Evolutionary conservation across 2,329 filamentous ascomycete genomes (phyloP), one percentile per base, ranked within the genome.

Genomic region (Monosporascus sp.): DNA sequence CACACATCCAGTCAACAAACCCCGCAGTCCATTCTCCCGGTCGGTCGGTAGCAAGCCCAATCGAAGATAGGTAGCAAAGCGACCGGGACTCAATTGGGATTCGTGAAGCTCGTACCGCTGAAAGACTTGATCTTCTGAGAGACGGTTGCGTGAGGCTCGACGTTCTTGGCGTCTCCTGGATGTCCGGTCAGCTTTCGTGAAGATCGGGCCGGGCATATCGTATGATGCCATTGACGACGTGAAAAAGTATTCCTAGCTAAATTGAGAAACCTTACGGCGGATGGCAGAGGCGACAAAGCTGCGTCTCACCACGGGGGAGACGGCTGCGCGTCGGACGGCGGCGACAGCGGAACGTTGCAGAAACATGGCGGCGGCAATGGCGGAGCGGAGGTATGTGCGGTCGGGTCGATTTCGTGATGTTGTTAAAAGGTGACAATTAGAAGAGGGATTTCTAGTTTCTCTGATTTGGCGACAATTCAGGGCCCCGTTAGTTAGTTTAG

Each of bases 271-370:
- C 77, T 72, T 83, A 86, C 84, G 78, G 74, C 82, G 82, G 68
- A 80, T 71, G 62, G 82, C 72, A 58, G 82, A 80, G 68, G 77
- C 84, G 61, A 79, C 73, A 70, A 87, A 84, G 72, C 74, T 78
- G 71, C 84, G 82, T 65, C 78, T 77, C 68, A 78, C 71, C 59
- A 74, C 72, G 61, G 82, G 80, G 53, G 72, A 65, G 57, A 76
- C 74, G 67, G 78, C 77, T 56, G 77, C 82, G 58, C 84, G 81
- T 70, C 84, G 83, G 67, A 81, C 82, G 68, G 76, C 81, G 63
- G 78, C 74, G 61, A 82, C 67, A 70, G 78, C 82, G 68, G 83
- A 77, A 70, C 84, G 84, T 77, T 84, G 80, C 70, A 86, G 70
- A 65, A 86, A 83, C 84, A 87, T 85, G 66, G 65, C 70, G 66